phyloP scores from a whole-genome alignment of 1,139 yeast genomes.

The Candida tetrigidarum region DNA sequence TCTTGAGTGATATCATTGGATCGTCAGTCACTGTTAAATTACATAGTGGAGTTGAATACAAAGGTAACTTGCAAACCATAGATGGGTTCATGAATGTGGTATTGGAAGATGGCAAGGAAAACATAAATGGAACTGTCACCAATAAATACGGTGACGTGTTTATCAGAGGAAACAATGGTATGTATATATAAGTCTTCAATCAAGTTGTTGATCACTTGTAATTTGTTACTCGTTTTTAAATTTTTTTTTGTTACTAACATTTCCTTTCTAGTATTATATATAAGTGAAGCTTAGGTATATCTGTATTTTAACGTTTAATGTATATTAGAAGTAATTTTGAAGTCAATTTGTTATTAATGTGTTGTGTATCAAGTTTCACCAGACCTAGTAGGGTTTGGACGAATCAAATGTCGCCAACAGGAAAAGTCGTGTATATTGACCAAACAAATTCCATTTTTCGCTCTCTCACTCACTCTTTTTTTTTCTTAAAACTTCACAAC shows the following conservation, averaged over 20 bases:
- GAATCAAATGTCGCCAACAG: constrained; percentile 19
- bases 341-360: background rate
- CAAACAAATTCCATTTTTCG: constrained; percentile 3
- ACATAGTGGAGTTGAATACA: constrained; percentile 83
- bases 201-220: no score
- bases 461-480: background rate
- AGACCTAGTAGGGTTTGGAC: constrained; percentile 10
- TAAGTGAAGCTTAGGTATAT: constrained; percentile 39
- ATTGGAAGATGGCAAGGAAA: constrained; percentile 75
- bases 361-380: background rate
- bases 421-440: constrained; percentile 11
- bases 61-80: constrained; percentile 78
- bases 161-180: constrained; percentile 92
- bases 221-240: background rate
- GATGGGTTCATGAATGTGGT: constrained; percentile 98
- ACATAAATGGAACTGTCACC: constrained; percentile 57
- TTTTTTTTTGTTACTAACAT: constrained; percentile 4
- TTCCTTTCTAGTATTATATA: constrained; percentile 42
- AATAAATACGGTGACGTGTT: constrained; percentile 83
- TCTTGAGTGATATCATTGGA: constrained; percentile 80
- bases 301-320: constrained; percentile 6
- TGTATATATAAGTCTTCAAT: constrained; percentile 30
- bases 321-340: constrained; percentile 10
- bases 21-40: constrained; percentile 81
- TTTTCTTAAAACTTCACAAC: constrained; percentile 5